Conservation (phyloP, 2,329 filamentous ascomycete species). For the Dissoconium aciculare region DNA sequence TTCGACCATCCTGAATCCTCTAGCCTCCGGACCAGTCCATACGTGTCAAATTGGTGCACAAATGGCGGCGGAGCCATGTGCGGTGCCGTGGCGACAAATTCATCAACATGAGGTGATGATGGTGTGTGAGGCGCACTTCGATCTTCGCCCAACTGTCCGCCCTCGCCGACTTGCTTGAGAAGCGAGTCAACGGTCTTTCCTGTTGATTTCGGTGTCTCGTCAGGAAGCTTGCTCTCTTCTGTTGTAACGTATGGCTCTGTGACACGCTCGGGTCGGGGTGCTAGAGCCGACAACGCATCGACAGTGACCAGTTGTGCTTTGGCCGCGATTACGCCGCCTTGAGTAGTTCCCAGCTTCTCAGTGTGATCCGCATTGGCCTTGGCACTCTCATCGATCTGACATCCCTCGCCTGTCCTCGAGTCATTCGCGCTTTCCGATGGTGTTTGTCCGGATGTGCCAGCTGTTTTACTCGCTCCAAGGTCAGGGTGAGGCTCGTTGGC, state of each 20-base stretch:
- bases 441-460: too few species aligned
- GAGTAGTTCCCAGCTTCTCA: slow-evolving; percentile 9
- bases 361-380: slow-evolving; percentile 10
- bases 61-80: slow-evolving; percentile 63
- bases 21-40: slow-evolving; percentile 70
- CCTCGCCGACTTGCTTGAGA: slow-evolving; percentile 18
- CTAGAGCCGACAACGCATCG: slow-evolving; percentile 7
- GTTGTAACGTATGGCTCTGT: too few species aligned
- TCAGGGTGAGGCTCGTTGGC: slow-evolving; percentile 33
- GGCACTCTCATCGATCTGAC: slow-evolving; percentile 7
- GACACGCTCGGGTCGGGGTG: too few species aligned
- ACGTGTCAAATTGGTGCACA: slow-evolving; percentile 94
- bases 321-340: slow-evolving; percentile 9
- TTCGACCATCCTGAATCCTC: slow-evolving; percentile 54
- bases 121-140: too few species aligned
- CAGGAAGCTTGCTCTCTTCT: too few species aligned
- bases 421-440: too few species aligned
- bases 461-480: too few species aligned
- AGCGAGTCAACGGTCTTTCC: slow-evolving; percentile 17
- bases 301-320: slow-evolving; percentile 4
- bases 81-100: slow-evolving; percentile 31
- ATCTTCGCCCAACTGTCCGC: slow-evolving; percentile 12
- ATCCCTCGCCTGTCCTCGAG: slow-evolving; percentile 6
- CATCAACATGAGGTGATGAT: too few species aligned
- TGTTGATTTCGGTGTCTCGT: too few species aligned